Evolutionary conservation across 2,329 filamentous ascomycete genomes (phyloP).

Genomic region (Aspergillus sojae): DNA sequence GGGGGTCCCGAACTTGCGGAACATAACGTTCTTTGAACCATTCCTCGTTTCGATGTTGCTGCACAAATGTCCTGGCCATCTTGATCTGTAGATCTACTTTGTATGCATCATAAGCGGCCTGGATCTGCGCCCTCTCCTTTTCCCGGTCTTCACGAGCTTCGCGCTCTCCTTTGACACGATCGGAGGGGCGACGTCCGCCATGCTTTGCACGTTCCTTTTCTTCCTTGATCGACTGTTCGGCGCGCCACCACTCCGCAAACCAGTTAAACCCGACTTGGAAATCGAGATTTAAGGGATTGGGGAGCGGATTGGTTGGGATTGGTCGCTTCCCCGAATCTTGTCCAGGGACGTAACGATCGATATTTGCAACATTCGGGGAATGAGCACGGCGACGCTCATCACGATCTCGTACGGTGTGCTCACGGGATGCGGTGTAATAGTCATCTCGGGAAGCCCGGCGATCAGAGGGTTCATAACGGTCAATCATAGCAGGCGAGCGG

Average conservation of each 20-base stretch:
- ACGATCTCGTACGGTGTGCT: slow-evolving; percentile 52
- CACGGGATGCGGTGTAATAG: slow-evolving; percentile 52
- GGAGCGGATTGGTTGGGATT: slow-evolving; percentile 59
- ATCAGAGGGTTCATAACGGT: slow-evolving; percentile 64
- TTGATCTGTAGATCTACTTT: slow-evolving; percentile 67
- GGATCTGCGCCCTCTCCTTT: slow-evolving; percentile 64
- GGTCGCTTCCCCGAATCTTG: slow-evolving; percentile 59
- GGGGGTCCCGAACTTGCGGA: slow-evolving; percentile 73
- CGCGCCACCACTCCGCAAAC: slow-evolving; percentile 70
- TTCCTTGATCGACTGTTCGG: slow-evolving; percentile 65
- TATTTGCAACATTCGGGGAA: slow-evolving; percentile 59
- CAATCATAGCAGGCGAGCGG: slow-evolving; percentile 63
- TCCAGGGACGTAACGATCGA: slow-evolving; percentile 67
- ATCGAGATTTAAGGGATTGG: slow-evolving; percentile 64
- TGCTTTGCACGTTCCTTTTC: slow-evolving; percentile 64
- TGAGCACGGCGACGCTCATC: slow-evolving; percentile 61
- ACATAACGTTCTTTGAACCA: slow-evolving; percentile 98
- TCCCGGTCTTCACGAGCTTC: slow-evolving; percentile 65
- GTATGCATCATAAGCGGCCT: slow-evolving; percentile 66
- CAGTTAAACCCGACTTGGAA: slow-evolving; percentile 69
- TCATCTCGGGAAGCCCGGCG: slow-evolving; percentile 58
- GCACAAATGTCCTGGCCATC: slow-evolving; percentile 88
- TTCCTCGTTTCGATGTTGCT: slow-evolving; percentile 90
- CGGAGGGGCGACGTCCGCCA: slow-evolving; percentile 58
- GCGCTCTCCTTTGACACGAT: slow-evolving; percentile 62